A percentile compares a stretch with the other conserved stretches of the same genome.
phyloP scores from a whole-genome alignment of 2,329 filamentous ascomycete species.

The Diplodia intermedia region DNA sequence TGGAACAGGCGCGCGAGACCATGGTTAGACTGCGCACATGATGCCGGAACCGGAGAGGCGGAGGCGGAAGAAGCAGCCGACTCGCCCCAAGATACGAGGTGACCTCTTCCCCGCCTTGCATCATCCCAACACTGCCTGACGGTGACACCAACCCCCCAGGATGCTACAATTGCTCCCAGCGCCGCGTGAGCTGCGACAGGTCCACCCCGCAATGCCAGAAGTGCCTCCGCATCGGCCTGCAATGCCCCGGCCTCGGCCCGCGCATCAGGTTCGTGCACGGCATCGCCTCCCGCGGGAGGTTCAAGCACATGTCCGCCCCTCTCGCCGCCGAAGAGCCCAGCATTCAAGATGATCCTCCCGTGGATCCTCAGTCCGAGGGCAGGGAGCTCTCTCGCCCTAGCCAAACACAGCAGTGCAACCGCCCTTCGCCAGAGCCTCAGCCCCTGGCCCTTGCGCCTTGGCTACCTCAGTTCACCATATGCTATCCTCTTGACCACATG shows the following conservation, averaged over 20 bases:
- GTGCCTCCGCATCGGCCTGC: background rate
- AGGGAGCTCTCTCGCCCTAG: background rate
- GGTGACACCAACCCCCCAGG: background rate
- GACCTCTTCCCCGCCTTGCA: background rate
- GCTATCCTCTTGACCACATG: background rate
- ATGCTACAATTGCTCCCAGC: slow-evolving; percentile 1
- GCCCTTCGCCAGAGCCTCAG: background rate
- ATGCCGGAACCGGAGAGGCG: background rate
- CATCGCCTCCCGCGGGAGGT: background rate
- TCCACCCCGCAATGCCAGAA: background rate
- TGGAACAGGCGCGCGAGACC: background rate
- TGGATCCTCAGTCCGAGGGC: background rate
- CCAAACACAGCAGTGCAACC: background rate
- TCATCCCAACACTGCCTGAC: background rate
- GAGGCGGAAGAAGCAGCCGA: slow-evolving; percentile 1
- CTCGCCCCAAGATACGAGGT: background rate
- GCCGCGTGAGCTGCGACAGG: slow-evolving; percentile 1
- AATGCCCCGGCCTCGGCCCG: background rate
- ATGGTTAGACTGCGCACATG: background rate
- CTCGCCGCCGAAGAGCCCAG: background rate
- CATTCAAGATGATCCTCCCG: background rate
- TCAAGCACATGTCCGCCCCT: slow-evolving; percentile 5
- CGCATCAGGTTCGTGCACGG: background rate
- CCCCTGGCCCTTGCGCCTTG: background rate
- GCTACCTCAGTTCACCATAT: background rate